Percentiles rank a stretch among this genome's conserved stretches.
phyloP scores from a whole-genome alignment of 441 rosid genomes.

The Jatropha podagrica region DNA sequence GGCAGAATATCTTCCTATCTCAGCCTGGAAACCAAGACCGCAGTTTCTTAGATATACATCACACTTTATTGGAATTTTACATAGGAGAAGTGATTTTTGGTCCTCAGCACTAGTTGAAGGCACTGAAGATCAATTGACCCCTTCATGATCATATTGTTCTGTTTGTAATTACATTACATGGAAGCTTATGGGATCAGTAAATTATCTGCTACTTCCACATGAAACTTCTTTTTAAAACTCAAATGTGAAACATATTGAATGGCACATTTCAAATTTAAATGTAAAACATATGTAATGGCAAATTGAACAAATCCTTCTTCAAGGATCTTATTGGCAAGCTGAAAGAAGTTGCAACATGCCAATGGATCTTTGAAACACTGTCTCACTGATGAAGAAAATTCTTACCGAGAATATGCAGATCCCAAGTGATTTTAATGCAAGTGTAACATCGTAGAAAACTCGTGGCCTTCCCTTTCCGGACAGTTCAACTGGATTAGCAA shows the following conservation, averaged over 20 bases:
- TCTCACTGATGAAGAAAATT: background rate
- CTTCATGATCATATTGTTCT: background rate
- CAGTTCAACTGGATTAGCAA: conserved; percentile 85
- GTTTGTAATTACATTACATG: background rate
- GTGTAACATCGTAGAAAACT: conserved; percentile 79
- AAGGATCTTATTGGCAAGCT: background rate
- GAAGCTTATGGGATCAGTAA: background rate
- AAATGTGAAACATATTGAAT: background rate
- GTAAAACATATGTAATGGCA: background rate
- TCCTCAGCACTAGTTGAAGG: background rate
- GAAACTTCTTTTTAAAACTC: background rate
- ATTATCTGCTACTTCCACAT: background rate
- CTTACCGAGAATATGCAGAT: conserved; percentile 84
- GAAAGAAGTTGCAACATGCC: conserved; percentile 12
- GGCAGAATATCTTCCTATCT: conserved; percentile 59
- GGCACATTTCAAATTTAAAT: background rate
- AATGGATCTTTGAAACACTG: conserved; percentile 7
- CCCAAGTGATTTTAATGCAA: conserved; percentile 66
- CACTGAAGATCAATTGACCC: background rate
- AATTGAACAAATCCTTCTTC: background rate
- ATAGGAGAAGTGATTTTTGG: background rate
- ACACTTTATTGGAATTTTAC: background rate
- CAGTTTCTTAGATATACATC: conserved; percentile 10
- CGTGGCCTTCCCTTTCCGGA: conserved; percentile 82
- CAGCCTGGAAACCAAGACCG: conserved; percentile 47